A percentile compares a stretch with the other conserved stretches of the same genome.
These are phyloP conservation scores for Lenwebbia sp. DNA, from an alignment of 345 rosid species.

Conservation along the genomic window DNA sequence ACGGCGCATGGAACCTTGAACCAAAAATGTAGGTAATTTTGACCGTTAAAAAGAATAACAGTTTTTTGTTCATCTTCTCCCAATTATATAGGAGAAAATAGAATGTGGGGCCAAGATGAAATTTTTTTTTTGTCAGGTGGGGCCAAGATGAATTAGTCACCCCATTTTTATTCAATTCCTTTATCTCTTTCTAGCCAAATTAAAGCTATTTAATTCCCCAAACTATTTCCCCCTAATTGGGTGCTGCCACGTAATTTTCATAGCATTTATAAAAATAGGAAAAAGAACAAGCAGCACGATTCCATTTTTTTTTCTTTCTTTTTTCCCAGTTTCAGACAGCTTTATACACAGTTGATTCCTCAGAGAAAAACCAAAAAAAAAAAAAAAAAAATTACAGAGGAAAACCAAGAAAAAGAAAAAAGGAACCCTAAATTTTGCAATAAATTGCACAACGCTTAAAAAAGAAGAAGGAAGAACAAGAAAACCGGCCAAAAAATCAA, in stretches of 20 bases:
- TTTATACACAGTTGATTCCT: background rate
- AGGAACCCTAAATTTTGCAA: background rate
- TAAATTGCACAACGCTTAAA: background rate
- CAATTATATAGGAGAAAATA: background rate
- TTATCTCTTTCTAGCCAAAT: background rate
- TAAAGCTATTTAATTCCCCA: background rate
- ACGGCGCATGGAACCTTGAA: background rate
- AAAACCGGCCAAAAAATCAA: background rate
- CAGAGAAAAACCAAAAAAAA: background rate
- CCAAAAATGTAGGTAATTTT: background rate
- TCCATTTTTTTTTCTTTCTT: background rate
- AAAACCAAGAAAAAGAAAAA: background rate
- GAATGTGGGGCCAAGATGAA: background rate
- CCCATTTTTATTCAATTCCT: background rate
- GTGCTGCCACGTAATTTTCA: background rate
- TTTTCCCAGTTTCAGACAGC: background rate
- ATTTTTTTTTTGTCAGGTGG: background rate
- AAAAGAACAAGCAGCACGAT: background rate
- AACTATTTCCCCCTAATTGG: background rate
- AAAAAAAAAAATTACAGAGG: background rate
- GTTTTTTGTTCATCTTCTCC: background rate
- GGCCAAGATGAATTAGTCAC: background rate
- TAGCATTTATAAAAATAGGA: background rate
- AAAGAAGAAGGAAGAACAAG: background rate
- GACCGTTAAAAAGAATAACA: background rate